Evolutionary conservation across 495 filamentous ascomycete genomes (phyloP), one percentile per base, ranked within the genome.

Genomic region (Neurospora sp.): DNA sequence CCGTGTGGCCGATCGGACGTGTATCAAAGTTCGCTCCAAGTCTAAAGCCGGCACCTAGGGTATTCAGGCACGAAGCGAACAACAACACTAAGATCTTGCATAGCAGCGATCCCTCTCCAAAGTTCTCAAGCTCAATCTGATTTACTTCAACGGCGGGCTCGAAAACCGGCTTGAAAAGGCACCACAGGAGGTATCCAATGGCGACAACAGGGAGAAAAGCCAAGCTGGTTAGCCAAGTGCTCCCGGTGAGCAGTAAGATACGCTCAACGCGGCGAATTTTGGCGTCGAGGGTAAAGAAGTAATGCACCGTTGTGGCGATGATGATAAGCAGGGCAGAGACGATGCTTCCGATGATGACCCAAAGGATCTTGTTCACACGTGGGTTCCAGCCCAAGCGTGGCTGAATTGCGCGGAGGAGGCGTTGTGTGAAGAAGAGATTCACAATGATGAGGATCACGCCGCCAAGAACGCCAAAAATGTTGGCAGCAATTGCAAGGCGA

Each of bases 391-490:
- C 92, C 62, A 92, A 75, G 0, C 76, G 74, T 0, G 93, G 94
- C 70, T 93, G 90, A 10, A 87, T 85, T 2, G 89, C 92, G 24
- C 93, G 86, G 17, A 95, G 74, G 39, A 96, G 88, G 34, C 94
- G 89, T 79, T 94, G 91, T 0, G 90, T 82, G 77, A 93, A 92
- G 72, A 96, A 83, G 24, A 97, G 81, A 79, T 97, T 96, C 78
- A 94, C 80, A 72, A 96, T 80, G 79, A 91, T 94, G 31, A 97
- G 79, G 8, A 97, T 77, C 37, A 97, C 75, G 31, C 93, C 88
- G 39, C 94, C 94, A 1, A 91, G 91, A 17, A 88, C 84, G 54
- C 93, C 88, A 72, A 97, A 89, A 77, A 97, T 86, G 62, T 87
- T 82, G 1, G 94, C 89, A 0, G 93, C 91, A 66, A 97, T 91